phyloP scores from a whole-genome alignment of 2,329 filamentous ascomycete species.

The Aquanectria penicillioides region DNA sequence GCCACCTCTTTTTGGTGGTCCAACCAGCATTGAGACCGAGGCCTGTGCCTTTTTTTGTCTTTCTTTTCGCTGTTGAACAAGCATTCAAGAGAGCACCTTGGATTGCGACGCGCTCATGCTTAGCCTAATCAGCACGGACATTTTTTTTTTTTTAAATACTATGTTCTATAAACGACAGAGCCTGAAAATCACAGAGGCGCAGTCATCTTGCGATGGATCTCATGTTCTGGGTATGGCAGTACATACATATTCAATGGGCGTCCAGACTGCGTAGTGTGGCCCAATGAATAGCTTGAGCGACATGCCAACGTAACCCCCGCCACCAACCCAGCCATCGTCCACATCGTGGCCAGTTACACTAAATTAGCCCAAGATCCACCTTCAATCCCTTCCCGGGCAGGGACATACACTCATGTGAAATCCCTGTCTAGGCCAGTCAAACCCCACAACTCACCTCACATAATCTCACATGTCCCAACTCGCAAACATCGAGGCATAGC shows the following conservation, averaged over 20 bases:
- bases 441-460: constrained; percentile 9
- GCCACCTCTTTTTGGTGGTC: constrained; percentile 37
- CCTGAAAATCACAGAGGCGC: no score
- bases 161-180: no score
- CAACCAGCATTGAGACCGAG: constrained; percentile 23
- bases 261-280: neutral
- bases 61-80: constrained; percentile 9
- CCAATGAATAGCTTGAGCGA: neutral
- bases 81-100: neutral
- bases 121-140: no score
- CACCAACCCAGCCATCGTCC: neutral
- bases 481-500: neutral
- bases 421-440: neutral
- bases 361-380: constrained; percentile 4
- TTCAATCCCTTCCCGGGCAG: constrained; percentile 4
- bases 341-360: neutral
- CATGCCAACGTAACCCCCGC: neutral
- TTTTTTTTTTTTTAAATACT: no score
- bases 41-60: constrained; percentile 9
- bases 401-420: neutral
- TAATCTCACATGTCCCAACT: neutral
- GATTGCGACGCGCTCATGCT: no score
- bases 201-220: no score
- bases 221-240: no score
- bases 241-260: no score